Percentiles rank a stretch among this genome's conserved stretches.
Conservation (phyloP, 768 basidiomycete species). For the Trametes maxima region DNA sequence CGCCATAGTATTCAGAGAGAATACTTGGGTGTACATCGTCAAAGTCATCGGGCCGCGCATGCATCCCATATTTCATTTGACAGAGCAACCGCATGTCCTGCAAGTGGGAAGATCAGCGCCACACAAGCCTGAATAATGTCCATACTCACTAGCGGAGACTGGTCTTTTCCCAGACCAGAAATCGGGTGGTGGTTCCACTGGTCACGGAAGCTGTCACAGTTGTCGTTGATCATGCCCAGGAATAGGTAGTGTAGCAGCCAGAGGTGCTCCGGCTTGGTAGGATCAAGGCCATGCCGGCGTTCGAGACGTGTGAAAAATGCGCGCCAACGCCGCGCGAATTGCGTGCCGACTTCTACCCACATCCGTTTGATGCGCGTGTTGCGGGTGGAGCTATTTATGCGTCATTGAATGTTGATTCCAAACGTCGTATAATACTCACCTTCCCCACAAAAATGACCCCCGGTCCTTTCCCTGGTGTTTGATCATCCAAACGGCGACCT, state of each 20-base stretch:
- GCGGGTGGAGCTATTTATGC: conserved; percentile 17
- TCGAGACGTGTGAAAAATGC: conserved; percentile 33
- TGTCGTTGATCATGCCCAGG: conserved; percentile 19
- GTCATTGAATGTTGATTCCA: background rate
- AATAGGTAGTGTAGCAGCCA: conserved; percentile 31
- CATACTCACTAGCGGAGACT: background rate
- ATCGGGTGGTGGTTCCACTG: background rate
- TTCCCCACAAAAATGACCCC: conserved; percentile 34
- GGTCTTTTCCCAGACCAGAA: background rate
- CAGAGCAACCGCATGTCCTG: background rate
- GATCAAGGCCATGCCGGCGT: conserved; percentile 26
- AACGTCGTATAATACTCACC: conserved; percentile 2
- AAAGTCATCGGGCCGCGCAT: background rate
- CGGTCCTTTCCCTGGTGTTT: conserved; percentile 32
- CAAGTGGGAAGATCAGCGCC: background rate
- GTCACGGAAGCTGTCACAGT: background rate
- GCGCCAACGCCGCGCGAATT: conserved; percentile 32
- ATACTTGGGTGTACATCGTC: background rate
- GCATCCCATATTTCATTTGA: background rate
- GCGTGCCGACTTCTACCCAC: conserved; percentile 33
- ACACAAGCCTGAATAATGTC: background rate
- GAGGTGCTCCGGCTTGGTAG: conserved; percentile 23
- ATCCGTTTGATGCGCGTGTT: conserved; percentile 33
- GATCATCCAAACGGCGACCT: conserved; percentile 40
- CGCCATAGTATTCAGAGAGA: background rate